Evolutionary conservation across 2,329 filamentous ascomycete genomes (phyloP), one percentile per base, ranked within the genome.

Genomic region (Chaetomium olivaceum): DNA sequence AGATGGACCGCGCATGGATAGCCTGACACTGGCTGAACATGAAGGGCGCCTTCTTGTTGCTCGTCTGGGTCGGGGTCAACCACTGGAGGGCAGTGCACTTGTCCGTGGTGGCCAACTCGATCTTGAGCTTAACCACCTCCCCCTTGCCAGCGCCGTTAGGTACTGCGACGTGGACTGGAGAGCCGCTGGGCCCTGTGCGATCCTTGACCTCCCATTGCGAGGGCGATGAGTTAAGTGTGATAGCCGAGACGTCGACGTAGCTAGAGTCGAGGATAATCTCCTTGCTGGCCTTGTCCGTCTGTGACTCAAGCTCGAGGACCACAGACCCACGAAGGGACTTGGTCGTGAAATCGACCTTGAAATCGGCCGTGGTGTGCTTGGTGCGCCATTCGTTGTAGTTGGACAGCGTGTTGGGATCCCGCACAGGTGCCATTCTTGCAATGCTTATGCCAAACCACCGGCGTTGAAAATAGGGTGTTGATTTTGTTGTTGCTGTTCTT

Each of bases 1-100:
- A 96, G 67, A 98, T 86, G 57, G 93, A 96, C 67, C 95, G 89
- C 52, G 92, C 92, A 74, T 98, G 93, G 74, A 97, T 98, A 62
- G 94, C 93, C 82, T 99, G 94, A 77, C 93, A 97, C 81, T 98
- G 95, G 54, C 92, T 96, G 81, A 98, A 98, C 89, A 98, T 94
- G 79, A 97, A 98, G 1, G 94, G 94, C 71, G 96, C 91, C 78
- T 93, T 95, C 81, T 93, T 93, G 85, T 96, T 97, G 65, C 91
- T 92, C 0, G 95, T 98, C 80, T 98, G 95, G 36, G 90, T 90
- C 1, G 93, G 92, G 0, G 91, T 93, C 77, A 99, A 85, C 94
- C 95, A 99, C 79, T 98, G 94, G 68, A 99, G 82, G 11, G 94
- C 94, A 12, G 93, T 96, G 78, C 94, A 97, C 73, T 91, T 86